A percentile compares a stretch with the other conserved stretches of the same genome.
These are phyloP conservation scores for Solanum sejunctum DNA, from an alignment of 257 asterid genomes.

Conservation along the genomic window DNA sequence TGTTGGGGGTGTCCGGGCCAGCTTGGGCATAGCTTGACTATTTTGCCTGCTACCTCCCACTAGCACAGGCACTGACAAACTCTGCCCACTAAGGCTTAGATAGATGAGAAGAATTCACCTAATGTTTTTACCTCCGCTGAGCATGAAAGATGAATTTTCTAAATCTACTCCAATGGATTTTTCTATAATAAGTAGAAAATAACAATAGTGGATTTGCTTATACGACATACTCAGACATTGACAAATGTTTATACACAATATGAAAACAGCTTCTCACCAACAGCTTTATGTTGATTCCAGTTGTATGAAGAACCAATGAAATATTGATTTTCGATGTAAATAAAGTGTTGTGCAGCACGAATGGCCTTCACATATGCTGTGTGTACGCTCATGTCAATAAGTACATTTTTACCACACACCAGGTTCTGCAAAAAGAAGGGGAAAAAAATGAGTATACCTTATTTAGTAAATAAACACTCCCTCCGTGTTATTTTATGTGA, in stretches of 20 bases:
- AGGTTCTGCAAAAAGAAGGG: slow-evolving; percentile 50
- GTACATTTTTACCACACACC: slow-evolving; percentile 89
- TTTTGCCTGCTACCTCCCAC: not conserved
- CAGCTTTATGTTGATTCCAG: slow-evolving; percentile 72
- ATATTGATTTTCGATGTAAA: slow-evolving; percentile 94
- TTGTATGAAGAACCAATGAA: slow-evolving; percentile 91
- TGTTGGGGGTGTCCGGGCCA: not conserved
- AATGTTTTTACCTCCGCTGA: not conserved
- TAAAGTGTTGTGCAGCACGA: slow-evolving; percentile 90
- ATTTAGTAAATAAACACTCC: not conserved
- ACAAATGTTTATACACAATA: not conserved
- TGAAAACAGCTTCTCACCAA: slow-evolving; percentile 37
- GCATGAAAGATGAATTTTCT: not conserved
- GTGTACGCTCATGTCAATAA: slow-evolving; percentile 96
- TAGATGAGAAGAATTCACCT: not conserved
- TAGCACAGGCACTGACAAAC: not conserved
- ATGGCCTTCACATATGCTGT: slow-evolving; percentile 88
- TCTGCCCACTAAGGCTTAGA: not conserved
- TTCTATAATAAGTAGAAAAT: not conserved
- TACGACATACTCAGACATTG: not conserved
- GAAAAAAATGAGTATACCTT: not conserved
- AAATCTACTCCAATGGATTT: not conserved
- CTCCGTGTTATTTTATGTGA: not conserved
- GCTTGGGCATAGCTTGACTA: not conserved
- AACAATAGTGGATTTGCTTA: not conserved